A percentile compares a stretch with the other conserved stretches of the same genome.
These are phyloP conservation scores for Lactarius hatsudake DNA, from an alignment of 768 basidiomycete species.

Conservation along the genomic window DNA sequence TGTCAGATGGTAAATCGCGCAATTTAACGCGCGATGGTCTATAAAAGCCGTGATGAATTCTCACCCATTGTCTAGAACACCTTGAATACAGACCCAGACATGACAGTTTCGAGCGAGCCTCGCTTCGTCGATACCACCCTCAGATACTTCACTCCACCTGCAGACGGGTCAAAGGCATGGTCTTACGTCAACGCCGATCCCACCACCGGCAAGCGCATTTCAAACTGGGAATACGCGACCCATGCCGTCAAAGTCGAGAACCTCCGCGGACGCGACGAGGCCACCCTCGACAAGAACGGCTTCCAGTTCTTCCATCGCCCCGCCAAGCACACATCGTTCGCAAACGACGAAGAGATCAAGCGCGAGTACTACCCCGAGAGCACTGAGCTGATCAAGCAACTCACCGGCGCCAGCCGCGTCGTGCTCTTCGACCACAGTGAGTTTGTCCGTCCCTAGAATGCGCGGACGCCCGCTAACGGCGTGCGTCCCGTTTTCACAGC, in stretches of 20 bases:
- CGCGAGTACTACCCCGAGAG: constrained; percentile 61
- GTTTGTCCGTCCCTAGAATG: constrained; percentile 26
- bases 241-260: constrained; percentile 47
- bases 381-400: constrained; percentile 52
- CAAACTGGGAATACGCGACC: constrained; percentile 38
- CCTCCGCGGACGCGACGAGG: constrained; percentile 46
- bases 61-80: not conserved
- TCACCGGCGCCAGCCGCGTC: constrained; percentile 58
- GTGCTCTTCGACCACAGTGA: constrained; percentile 64
- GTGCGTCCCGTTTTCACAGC: constrained; percentile 33
- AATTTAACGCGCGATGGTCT: not conserved
- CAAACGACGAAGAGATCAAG: constrained; percentile 49
- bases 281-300: constrained; percentile 48
- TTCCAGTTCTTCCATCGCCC: constrained; percentile 43
- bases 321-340: constrained; percentile 47
- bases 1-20: no score
- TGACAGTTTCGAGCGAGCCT: constrained; percentile 14
- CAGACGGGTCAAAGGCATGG: constrained; percentile 34
- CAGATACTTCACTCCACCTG: constrained; percentile 30
- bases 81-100: not conserved
- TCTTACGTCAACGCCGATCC: constrained; percentile 30
- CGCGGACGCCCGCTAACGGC: not conserved
- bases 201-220: constrained; percentile 33
- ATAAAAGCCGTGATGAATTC: not conserved
- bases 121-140: constrained; percentile 22